These are phyloP conservation scores for Crithidia thermophila DNA, from an alignment of 208 protist genomes.

Conservation along the genomic window DNA sequence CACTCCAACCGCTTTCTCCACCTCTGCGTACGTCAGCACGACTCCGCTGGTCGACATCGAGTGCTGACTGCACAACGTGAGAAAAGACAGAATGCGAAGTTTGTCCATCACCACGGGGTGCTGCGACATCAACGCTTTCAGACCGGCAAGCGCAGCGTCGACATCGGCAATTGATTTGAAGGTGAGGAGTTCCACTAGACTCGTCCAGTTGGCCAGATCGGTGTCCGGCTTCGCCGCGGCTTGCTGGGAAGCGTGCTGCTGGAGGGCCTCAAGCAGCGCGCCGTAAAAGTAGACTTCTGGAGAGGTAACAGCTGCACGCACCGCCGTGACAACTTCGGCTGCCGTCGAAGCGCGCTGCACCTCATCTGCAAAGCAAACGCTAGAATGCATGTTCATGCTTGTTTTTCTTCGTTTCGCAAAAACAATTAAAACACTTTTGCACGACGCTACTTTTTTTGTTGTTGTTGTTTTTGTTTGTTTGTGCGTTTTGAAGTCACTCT, in stretches of 20 bases:
- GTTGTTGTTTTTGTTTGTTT: no score
- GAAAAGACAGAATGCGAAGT: slow-evolving; percentile 47
- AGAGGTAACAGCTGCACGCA: slow-evolving; percentile 32
- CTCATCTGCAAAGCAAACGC: slow-evolving; percentile 8
- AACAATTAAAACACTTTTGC: no score
- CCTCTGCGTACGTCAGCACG: slow-evolving; percentile 34
- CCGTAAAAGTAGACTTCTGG: slow-evolving; percentile 60
- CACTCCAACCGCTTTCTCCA: slow-evolving; percentile 27
- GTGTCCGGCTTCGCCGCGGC: not conserved
- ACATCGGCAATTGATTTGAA: slow-evolving; percentile 8
- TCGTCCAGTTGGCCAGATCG: not conserved
- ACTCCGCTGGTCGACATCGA: slow-evolving; percentile 6
- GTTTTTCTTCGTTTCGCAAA: not conserved
- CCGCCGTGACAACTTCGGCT: slow-evolving; percentile 7
- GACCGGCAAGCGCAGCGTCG: slow-evolving; percentile 1
- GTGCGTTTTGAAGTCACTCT: no score
- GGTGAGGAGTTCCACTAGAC: slow-evolving; percentile 27
- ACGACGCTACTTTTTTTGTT: no score
- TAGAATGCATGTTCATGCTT: not conserved
- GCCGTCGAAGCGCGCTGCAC: slow-evolving; percentile 11
- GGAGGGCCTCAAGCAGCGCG: slow-evolving; percentile 22
- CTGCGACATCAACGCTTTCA: slow-evolving; percentile 24
- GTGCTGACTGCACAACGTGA: slow-evolving; percentile 34
- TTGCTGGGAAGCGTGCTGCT: slow-evolving; percentile 10
- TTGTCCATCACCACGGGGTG: slow-evolving; percentile 30